Evolutionary conservation across 495 filamentous ascomycete genomes (phyloP).

Genomic region (Talaromyces trachyspermus): DNA sequence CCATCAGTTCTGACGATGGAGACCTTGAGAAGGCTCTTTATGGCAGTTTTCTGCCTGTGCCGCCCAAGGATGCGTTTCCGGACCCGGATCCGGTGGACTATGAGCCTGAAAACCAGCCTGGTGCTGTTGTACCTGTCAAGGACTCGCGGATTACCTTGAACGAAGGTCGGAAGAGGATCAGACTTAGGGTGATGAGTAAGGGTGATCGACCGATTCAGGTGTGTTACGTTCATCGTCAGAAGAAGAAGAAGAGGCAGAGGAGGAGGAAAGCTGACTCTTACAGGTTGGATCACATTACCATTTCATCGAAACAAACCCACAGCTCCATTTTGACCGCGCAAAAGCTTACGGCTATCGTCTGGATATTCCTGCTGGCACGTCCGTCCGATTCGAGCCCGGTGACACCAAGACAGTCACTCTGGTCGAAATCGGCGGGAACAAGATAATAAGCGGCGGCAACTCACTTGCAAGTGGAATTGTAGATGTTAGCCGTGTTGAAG

Average conservation of each 20-base stretch:
- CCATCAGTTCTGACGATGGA: slow-evolving; percentile 80
- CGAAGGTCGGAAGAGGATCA: slow-evolving; percentile 64
- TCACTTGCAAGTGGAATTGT: slow-evolving; percentile 65
- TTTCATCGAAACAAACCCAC: slow-evolving; percentile 88
- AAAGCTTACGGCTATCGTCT: slow-evolving; percentile 78
- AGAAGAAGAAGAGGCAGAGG: not conserved
- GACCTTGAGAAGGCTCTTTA: slow-evolving; percentile 82
- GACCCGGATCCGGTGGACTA: slow-evolving; percentile 54
- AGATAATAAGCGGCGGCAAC: slow-evolving; percentile 83
- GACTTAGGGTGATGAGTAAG: slow-evolving; percentile 70
- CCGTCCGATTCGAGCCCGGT: slow-evolving; percentile 90
- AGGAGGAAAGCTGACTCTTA: not conserved
- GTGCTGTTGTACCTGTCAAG: slow-evolving; percentile 69
- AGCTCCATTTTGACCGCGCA: slow-evolving; percentile 84
- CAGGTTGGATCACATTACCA: slow-evolving; percentile 93
- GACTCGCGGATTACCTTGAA: slow-evolving; percentile 59
- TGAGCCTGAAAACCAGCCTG: slow-evolving; percentile 60
- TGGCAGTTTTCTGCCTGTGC: slow-evolving; percentile 85
- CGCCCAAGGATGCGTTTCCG: slow-evolving; percentile 57
- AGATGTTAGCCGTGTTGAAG: slow-evolving; percentile 50
- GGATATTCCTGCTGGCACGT: slow-evolving; percentile 87
- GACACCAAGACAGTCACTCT: slow-evolving; percentile 89
- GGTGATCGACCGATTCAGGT: slow-evolving; percentile 92
- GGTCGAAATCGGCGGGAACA: slow-evolving; percentile 80
- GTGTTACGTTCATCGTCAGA: not conserved